Evolutionary conservation across 768 basidiomycete species (phyloP).

Genomic region (Dioszegia aurantiaca): DNA sequence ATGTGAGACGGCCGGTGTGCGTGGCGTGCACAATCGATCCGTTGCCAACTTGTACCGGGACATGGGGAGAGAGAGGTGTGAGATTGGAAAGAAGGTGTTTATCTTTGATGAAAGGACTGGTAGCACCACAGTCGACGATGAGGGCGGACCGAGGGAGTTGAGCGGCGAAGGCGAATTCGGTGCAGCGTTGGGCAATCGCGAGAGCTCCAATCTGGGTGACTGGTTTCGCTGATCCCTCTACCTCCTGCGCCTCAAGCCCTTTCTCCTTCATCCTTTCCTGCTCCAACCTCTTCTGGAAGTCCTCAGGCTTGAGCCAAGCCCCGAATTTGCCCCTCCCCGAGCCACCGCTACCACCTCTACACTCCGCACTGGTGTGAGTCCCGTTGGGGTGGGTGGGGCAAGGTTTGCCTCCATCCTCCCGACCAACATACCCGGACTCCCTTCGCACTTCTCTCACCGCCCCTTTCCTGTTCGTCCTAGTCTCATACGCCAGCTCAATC

Average conservation of each 20-base stretch:
- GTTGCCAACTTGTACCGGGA: constrained; percentile 3
- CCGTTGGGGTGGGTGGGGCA: background rate
- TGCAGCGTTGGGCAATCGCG: background rate
- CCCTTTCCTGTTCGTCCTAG: no score
- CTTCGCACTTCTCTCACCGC: no score
- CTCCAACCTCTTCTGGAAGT: constrained; percentile 4
- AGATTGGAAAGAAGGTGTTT: constrained; percentile 14
- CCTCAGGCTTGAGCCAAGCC: background rate
- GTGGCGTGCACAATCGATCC: constrained; percentile 1
- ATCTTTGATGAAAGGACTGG: constrained; percentile 15
- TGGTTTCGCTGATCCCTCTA: background rate
- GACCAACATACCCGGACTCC: no score
- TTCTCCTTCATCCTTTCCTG: constrained; percentile 1
- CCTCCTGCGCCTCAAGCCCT: background rate
- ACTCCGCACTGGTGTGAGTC: background rate
- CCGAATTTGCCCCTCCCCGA: background rate
- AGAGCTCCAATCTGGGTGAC: no score
- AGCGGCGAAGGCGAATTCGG: background rate
- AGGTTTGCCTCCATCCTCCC: background rate
- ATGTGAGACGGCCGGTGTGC: constrained; percentile 6
- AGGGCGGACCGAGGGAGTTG: background rate
- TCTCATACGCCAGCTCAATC: no score
- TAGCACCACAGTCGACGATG: constrained; percentile 15
- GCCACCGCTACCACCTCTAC: background rate
- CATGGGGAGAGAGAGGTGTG: background rate